Evolutionary conservation across 495 filamentous ascomycete species (phyloP).

Genomic region (Aspergillus homomorphus): DNA sequence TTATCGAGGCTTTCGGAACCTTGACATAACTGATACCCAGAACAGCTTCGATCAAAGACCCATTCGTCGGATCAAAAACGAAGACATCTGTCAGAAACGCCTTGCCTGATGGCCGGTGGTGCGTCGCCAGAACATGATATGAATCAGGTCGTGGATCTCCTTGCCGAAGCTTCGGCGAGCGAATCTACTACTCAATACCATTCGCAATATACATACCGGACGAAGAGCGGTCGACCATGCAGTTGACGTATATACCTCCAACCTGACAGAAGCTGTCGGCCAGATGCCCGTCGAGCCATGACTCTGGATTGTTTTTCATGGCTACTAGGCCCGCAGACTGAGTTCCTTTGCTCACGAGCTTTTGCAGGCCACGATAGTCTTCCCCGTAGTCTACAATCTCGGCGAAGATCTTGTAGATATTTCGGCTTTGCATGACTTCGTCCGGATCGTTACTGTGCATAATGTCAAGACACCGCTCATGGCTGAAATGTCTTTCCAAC

Average conservation of each 20-base stretch:
- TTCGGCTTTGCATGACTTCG: conserved; percentile 43
- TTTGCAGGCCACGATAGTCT: conserved; percentile 38
- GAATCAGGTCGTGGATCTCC: conserved; percentile 20
- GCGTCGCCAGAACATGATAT: conserved; percentile 44
- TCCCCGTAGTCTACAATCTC: conserved; percentile 45
- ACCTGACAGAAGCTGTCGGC: conserved; percentile 44
- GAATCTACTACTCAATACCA: conserved; percentile 43
- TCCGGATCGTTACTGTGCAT: conserved; percentile 25
- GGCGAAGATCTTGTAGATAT: conserved; percentile 42
- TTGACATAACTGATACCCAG: conserved; percentile 45
- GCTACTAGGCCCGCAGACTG: conserved; percentile 41
- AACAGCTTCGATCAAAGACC: conserved; percentile 41
- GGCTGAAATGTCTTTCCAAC: conserved; percentile 37
- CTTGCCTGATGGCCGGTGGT: conserved; percentile 31
- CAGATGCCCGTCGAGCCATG: conserved; percentile 38
- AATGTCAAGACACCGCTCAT: conserved; percentile 32
- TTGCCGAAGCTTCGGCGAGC: conserved; percentile 33
- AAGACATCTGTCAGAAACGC: conserved; percentile 46
- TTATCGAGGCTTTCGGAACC: conserved; percentile 41
- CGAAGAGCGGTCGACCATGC: conserved; percentile 38
- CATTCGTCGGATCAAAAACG: conserved; percentile 41
- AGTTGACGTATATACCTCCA: conserved; percentile 48
- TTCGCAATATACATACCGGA: conserved; percentile 48
- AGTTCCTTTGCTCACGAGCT: conserved; percentile 35
- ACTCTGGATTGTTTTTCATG: conserved; percentile 28